Base-by-base conservation (phyloP, 768 basidiomycete species). In the Saitozyma sp. region DNA sequence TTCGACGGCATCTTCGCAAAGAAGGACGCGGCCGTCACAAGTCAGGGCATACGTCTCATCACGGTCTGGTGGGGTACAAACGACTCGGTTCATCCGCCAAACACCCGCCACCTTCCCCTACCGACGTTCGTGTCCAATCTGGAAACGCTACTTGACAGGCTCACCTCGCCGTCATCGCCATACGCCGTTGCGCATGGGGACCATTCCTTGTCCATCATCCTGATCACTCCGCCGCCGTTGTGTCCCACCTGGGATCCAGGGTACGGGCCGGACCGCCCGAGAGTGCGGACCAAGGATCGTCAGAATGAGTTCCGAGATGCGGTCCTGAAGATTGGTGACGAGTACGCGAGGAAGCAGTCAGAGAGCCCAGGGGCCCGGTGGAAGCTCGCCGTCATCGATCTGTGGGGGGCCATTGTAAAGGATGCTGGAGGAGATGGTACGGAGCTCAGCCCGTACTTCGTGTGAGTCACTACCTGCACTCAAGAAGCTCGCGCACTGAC, bases 51-150 rank as follows among this genome's bases (percentile, higher is more conserved):
- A 11, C 48, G 72, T n/a, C 51, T 74, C 13, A 62, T 70, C 0
- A 74, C 69, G 2, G 55, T 74, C 39, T 74, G 69, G 69, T 61
- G 70, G n/a, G 72, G 72, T 74, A 65, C 68, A 9, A 72, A 72
- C 58, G 70, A 72, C 53, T 17, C 64, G 20, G 59, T 57, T 13
- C 59, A 54, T 29, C 60, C 49, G 29, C 17, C 13, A 9, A 29
- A 46, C 8, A 37, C 50, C n/a, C 63, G 53, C 19, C 61, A 58
- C 57, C 64, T 68, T 40, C 65, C 68, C 46, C 49, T 69, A 11
- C 9, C 7, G 6, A 48, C 45, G 11, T 73, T 59, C 55, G 59
- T 48, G 3, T 42, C 29, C 1, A 73, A 73, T 53, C 42, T 67
- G 11, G 14, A 61, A 41, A 49, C 49, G 3, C 57, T 68, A 11